These are phyloP conservation scores for Ustilago cynodontis DNA, from an alignment of 1,284 basidiomycete genomes.

Conservation along the genomic window DNA sequence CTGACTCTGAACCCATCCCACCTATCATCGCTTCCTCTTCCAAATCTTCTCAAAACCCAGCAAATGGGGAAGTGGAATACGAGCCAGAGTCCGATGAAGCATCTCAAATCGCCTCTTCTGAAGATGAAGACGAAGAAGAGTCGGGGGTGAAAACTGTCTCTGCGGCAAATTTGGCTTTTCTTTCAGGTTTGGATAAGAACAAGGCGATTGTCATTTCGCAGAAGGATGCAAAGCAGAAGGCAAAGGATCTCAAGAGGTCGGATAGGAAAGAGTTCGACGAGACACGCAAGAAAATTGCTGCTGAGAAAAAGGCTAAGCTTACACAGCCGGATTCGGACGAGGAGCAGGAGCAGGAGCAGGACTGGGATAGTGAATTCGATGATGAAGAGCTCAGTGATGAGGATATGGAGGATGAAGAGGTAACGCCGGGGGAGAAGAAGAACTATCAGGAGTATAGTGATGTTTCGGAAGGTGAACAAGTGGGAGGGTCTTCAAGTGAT, in stretches of 20 bases:
- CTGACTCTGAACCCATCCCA: neutral
- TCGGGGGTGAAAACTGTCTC: constrained; percentile 38
- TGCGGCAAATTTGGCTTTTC: constrained; percentile 39
- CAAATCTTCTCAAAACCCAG: neutral
- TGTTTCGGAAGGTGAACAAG: constrained; percentile 48
- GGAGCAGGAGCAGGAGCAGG: too few species aligned
- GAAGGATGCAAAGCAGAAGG: constrained; percentile 45
- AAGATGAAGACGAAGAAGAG: constrained; percentile 9
- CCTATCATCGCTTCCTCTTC: neutral
- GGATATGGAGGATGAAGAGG: constrained; percentile 19
- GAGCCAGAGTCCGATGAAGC: constrained; percentile 43
- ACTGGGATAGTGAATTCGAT: constrained; percentile 72
- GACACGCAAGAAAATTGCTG: constrained; percentile 17
- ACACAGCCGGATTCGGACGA: constrained; percentile 75
- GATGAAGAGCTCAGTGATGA: constrained; percentile 72
- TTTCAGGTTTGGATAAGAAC: constrained; percentile 30
- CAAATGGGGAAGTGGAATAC: constrained; percentile 7
- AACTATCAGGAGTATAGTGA: constrained; percentile 51
- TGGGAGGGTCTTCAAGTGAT: constrained; percentile 21
- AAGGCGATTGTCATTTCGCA: constrained; percentile 34
- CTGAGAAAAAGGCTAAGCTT: constrained; percentile 75
- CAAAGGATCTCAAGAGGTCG: constrained; percentile 32
- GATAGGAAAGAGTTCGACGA: constrained; percentile 40
- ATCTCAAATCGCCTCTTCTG: constrained; percentile 35
- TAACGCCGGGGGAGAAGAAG: constrained; percentile 22